These are phyloP conservation scores for Eutrema heterophyllum DNA, from an alignment of 345 rosid genomes.

Conservation along the genomic window DNA sequence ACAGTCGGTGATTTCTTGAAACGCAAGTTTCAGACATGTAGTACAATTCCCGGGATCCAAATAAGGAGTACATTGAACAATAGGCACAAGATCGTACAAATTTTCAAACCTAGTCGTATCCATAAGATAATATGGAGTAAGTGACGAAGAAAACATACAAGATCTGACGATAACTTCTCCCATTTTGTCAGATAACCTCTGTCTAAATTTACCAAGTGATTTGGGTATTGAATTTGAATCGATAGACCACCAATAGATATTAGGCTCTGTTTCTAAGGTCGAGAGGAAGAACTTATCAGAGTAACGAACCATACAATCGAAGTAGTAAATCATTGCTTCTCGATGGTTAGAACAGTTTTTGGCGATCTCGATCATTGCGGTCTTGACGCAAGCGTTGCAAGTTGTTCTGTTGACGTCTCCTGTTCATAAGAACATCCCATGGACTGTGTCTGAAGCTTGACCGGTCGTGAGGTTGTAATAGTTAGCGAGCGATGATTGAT, in stretches of 20 bases:
- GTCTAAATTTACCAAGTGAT: too few relatives aligned
- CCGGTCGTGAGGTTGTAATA: slow-evolving; percentile 19
- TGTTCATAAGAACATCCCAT: slow-evolving; percentile 36
- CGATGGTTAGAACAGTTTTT: slow-evolving; percentile 25
- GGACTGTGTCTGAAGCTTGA: slow-evolving; percentile 16
- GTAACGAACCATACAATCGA: slow-evolving; percentile 38
- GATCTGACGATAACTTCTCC: neutral
- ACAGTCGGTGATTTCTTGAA: neutral
- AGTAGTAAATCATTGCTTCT: slow-evolving; percentile 32
- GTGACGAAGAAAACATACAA: neutral
- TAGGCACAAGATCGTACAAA: slow-evolving; percentile 16
- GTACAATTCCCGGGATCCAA: neutral
- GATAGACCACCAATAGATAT: accelerated
- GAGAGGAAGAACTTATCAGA: slow-evolving; percentile 24
- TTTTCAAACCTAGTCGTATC: neutral
- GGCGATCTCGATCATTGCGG: neutral
- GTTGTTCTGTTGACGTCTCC: slow-evolving; percentile 21
- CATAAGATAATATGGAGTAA: neutral
- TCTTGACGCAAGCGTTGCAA: slow-evolving; percentile 35
- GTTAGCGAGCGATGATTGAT: slow-evolving; percentile 5
- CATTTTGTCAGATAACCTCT: too few relatives aligned
- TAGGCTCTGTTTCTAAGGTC: neutral
- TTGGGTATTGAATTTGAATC: too few relatives aligned
- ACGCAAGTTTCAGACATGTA: slow-evolving; percentile 17
- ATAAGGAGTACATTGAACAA: slow-evolving; percentile 22